Evolutionary conservation across 2,329 filamentous ascomycete species (phyloP), one percentile per base, ranked within the genome.

Genomic region (Sporothrix mexicana): DNA sequence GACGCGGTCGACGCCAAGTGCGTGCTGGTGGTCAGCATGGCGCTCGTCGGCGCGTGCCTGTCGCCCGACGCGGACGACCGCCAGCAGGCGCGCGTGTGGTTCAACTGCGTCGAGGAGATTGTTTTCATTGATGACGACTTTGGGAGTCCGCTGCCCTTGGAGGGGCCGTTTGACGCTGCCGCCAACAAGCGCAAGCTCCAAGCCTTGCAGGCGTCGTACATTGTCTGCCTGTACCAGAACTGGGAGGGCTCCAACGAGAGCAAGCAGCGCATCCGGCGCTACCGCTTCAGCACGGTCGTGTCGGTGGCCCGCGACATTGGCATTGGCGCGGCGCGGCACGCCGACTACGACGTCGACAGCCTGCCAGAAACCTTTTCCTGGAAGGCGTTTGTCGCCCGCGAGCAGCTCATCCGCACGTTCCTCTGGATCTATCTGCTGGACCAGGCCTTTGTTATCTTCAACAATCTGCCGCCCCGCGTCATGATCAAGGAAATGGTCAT

Each of bases 401-500:
- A 73, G 25, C 53, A 73, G 36, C 55, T 73, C 1, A 73, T 73
- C 3, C 71, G 71, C 3, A 62, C 67, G 0, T 69, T 73, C 6
- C 2, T 73, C 1, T 73, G 71, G 71, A 70, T 73, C 8, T 73
- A 45, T 3, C 23, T 73, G 25, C 30, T 73, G 6, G 71, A 73
- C 53, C 71, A 73, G 1, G 71, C 71, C 1, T 73, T 73, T 70
- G 71, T 47, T 30, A 73, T 73, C 30, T 73, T 73, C 57, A 73
- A 73, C 71, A 73, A 73, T 51, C 71, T 73, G n/a, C 71, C 71
- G 3, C 64, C 71, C 2, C 71, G 71, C 30, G 17, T 73, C 25
- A 67, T 73, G 36, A 70, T 73, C 55, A 64, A 69, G n/a, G 71
- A 73, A 41, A 73, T 73, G 71, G 71, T 47, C 45, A 73, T 73